Evolutionary conservation across 331 rosid species (phyloP).

Genomic region (Pyrus hybrid): DNA sequence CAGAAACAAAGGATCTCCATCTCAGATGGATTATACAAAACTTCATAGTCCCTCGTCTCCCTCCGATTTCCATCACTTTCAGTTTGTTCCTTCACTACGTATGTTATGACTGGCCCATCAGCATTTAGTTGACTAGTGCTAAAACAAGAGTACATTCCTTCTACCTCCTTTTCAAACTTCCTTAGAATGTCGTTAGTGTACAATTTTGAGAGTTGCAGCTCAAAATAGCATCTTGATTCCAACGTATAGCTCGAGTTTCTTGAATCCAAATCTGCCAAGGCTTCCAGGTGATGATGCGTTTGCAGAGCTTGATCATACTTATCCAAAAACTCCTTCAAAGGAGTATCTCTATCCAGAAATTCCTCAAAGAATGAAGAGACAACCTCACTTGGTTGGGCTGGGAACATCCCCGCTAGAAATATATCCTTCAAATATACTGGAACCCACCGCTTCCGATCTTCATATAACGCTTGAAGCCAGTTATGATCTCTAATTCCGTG

Average conservation of each 20-base stretch:
- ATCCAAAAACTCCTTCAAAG: slow-evolving; percentile 41
- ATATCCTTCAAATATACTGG: slow-evolving; percentile 49
- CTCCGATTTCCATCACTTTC: slow-evolving; percentile 37
- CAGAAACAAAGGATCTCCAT: slow-evolving; percentile 56
- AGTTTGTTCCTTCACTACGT: slow-evolving; percentile 43
- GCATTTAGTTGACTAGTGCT: slow-evolving; percentile 39
- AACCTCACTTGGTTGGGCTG: slow-evolving; percentile 32
- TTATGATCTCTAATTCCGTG: slow-evolving; percentile 37
- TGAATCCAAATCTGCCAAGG: slow-evolving; percentile 55
- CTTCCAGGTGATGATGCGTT: slow-evolving; percentile 45
- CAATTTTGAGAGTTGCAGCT: slow-evolving; percentile 48
- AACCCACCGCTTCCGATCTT: slow-evolving; percentile 57
- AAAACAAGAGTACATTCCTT: slow-evolving; percentile 53
- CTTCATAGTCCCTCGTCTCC: slow-evolving; percentile 50
- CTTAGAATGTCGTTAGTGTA: slow-evolving; percentile 45
- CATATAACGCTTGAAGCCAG: slow-evolving; percentile 60
- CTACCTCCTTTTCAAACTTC: slow-evolving; percentile 44
- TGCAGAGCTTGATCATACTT: slow-evolving; percentile 44
- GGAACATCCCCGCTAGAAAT: slow-evolving; percentile 55
- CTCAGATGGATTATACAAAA: slow-evolving; percentile 48
- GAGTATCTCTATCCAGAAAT: slow-evolving; percentile 33
- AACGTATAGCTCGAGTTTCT: slow-evolving; percentile 32
- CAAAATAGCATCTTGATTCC: slow-evolving; percentile 43
- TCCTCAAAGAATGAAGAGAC: slow-evolving; percentile 36
- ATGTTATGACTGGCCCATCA: slow-evolving; percentile 45